Evolutionary conservation across 257 asterid genomes (phyloP), one percentile per base, ranked within the genome.

Genomic region (Paulownia fortunei): DNA sequence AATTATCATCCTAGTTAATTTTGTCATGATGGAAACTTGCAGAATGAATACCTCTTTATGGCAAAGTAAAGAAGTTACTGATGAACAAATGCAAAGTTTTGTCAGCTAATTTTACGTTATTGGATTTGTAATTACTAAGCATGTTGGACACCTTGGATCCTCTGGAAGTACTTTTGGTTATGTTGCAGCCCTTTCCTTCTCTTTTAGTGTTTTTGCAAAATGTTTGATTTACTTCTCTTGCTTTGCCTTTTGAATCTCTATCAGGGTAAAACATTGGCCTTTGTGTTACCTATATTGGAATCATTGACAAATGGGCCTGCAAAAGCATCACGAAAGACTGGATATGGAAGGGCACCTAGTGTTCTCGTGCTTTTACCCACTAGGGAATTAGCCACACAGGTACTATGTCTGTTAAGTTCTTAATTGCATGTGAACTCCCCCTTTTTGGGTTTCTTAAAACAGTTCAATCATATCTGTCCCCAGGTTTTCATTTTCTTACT

Each of bases 201-300:
- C 15, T 19, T 2, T 34, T 60, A 12, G 12, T 66, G 7, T 34
- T 69, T 23, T 39, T 9, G 12, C 37, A 7, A 11, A 16, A 8
- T 60, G 23, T 23, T 66, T 46, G 16, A 58, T 47, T 70, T 34
- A 42, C 37, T 5, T 44, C 24, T 77, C 26, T 12, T 30, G 19
- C 55, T 21, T 27, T 76, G 30, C 37, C 56, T 76, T 26, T 21
- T 46, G 55, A 7, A 21, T 61, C 2, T 69, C n/a, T 59, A 32
- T 62, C 85, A 93, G 98, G 99, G 99, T 2, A 96, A 96, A 83
- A 93, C 99, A 2, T 82, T 96, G 89, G 98, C 99, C 27, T 95
- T 93, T 83, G 96, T 96, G 85, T 84, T 96, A 42, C 99, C 98
- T 16, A 90, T 96, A 64, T 71, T 96, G 87, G 99, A 93, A 79